phyloP scores from a whole-genome alignment of 106 monocot species.

The Acorus calamus region DNA sequence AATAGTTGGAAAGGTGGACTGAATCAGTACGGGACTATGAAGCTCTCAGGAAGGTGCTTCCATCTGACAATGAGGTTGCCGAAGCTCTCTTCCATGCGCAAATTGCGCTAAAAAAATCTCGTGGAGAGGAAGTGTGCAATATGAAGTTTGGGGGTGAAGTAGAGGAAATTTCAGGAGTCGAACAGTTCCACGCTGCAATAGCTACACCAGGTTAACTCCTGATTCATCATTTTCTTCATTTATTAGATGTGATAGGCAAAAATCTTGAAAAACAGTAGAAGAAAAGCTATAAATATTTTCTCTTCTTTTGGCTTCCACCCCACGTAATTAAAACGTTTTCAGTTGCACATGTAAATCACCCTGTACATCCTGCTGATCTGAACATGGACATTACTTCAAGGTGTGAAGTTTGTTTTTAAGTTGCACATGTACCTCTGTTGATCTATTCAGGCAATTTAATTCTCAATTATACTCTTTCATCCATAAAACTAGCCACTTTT shows the following conservation, averaged over 20 bases:
- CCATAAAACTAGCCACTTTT: background rate
- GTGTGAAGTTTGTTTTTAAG: background rate
- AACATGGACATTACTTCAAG: too few species aligned
- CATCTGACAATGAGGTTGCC: constrained; percentile 53
- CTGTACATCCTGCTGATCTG: too few species aligned
- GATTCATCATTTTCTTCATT: background rate
- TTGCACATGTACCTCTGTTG: background rate
- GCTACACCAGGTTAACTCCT: constrained; percentile 48
- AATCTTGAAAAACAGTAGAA: background rate
- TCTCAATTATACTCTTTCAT: background rate
- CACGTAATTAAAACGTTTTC: too few species aligned
- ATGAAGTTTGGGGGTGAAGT: constrained; percentile 67
- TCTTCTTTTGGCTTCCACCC: too few species aligned
- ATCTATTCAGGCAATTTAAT: background rate
- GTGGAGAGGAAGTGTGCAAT: constrained; percentile 50
- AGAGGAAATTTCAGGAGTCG: constrained; percentile 38
- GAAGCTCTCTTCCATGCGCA: constrained; percentile 67
- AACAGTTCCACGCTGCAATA: constrained; percentile 56
- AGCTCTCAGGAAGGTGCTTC: constrained; percentile 55
- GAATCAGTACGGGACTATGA: constrained; percentile 81
- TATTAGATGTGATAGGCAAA: background rate
- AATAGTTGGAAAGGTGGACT: constrained; percentile 60
- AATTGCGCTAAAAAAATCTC: constrained; percentile 47
- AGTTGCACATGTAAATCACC: too few species aligned
- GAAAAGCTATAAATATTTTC: background rate